Evolutionary conservation across 352 stramenopile genomes (phyloP), one percentile per base, ranked within the genome.

Genomic region (Phytophthora megakarya): DNA sequence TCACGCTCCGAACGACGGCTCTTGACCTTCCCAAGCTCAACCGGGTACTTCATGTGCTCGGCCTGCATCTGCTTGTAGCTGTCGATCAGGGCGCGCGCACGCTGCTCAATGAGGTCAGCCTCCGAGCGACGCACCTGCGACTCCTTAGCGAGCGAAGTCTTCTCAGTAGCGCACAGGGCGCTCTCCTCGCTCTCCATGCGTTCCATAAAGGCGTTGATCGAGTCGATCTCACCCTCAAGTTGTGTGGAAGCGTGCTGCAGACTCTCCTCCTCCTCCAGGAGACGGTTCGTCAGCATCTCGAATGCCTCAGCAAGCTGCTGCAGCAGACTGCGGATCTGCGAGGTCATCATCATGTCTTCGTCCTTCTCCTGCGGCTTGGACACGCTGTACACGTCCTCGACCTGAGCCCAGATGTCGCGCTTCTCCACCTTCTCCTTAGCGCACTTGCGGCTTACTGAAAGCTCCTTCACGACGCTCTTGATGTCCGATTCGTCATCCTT

Each of bases 311-410:
- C 85, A 48, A 95, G 72, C 70, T 95, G 87, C 68, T 92, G 85
- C 26, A 95, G 71, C 48, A 95, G 62, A 23, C 84, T 90, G 49
- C 87, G 87, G 69, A 95, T 95, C 71, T 95, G 87, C 33, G 83
- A 93, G 42, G 87, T 95, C 87, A 95, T 95, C 87, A 95, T 95
- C 87, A 95, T 94, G 70, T 95, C 87, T 70, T 95, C 85, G 47
- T 95, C 87, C 80, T 95, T 94, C 73, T 94, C 87, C 70, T 95
- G 87, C 18, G 81, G 46, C 75, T 93, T 94, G 11, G 78, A 75
- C 12, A 91, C 70, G 46, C 73, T 88, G 76, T 95, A 95, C 40
- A 95, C 87, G 51, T 93, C 79, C 60, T 95, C 85, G 11, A 95
- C 77, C 65, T 92, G 75, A 0, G 84, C 85, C 87, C 87, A 95